Percentiles rank a stretch among this genome's conserved stretches.
phyloP scores from a whole-genome alignment of 2,329 filamentous ascomycete species.

The Elsinoe fawcettii region DNA sequence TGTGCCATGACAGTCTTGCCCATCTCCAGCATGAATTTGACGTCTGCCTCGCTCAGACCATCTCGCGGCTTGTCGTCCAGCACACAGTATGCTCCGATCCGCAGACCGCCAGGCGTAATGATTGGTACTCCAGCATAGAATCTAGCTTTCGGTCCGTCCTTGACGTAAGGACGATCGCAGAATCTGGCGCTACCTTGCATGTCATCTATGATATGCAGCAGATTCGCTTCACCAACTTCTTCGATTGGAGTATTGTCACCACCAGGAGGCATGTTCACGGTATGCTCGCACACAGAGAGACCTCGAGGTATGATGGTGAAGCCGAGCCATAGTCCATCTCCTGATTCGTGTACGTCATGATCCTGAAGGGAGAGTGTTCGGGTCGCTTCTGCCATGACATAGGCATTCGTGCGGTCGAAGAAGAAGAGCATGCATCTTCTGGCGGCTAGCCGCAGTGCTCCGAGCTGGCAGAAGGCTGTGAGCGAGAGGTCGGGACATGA shows the following conservation, averaged over 20 bases:
- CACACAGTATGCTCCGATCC: constrained; percentile 54
- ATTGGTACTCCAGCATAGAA: constrained; percentile 46
- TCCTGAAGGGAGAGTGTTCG: constrained; percentile 34
- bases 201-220: constrained; percentile 27
- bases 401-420: constrained; percentile 43
- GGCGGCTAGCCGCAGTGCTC: constrained; percentile 30
- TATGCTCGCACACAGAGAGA: constrained; percentile 30
- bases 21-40: constrained; percentile 51
- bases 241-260: constrained; percentile 25
- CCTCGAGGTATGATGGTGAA: constrained; percentile 29
- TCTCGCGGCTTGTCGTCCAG: constrained; percentile 50
- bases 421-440: constrained; percentile 36
- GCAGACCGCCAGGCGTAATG: constrained; percentile 47
- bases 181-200: constrained; percentile 24
- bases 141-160: constrained; percentile 23
- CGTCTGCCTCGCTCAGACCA: constrained; percentile 42
- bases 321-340: constrained; percentile 31
- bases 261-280: constrained; percentile 21
- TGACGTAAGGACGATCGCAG: constrained; percentile 25
- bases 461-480: constrained; percentile 31
- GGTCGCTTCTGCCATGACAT: constrained; percentile 46
- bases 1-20: constrained; percentile 51
- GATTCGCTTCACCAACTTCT: neutral
- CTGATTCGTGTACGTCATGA: constrained; percentile 27
- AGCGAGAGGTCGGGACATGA: constrained; percentile 28